A percentile compares a stretch with the other conserved stretches of the same genome.
These are phyloP conservation scores for Ophiostoma populinum DNA, from an alignment of 2,329 filamentous ascomycete species.

Conservation along the genomic window DNA sequence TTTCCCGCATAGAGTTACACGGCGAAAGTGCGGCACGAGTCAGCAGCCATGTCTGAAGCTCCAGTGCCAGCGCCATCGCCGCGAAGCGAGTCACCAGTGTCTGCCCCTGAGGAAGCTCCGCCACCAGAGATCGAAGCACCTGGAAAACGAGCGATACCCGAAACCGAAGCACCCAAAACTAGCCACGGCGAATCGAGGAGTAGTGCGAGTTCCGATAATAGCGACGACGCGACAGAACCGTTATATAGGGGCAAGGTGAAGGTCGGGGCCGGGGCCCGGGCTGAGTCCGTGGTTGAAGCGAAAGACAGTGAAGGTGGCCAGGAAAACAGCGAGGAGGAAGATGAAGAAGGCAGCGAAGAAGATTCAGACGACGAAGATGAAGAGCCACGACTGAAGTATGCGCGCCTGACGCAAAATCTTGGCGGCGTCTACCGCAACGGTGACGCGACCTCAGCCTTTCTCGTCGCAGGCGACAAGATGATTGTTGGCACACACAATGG, in stretches of 20 bases:
- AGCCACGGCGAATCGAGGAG: no score
- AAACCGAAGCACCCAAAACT: no score
- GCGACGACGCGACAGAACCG: no score
- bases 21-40: slow-evolving; percentile 7
- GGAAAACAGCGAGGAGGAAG: slow-evolving; percentile 29
- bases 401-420: slow-evolving; percentile 65
- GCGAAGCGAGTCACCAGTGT: background rate
- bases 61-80: background rate
- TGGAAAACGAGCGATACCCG: no score
- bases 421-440: slow-evolving; percentile 77
- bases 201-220: no score
- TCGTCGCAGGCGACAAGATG: slow-evolving; percentile 94
- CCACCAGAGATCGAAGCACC: background rate
- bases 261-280: background rate
- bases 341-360: slow-evolving; percentile 48
- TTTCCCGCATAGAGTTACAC: no score
- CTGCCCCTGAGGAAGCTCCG: no score
- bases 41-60: slow-evolving; percentile 10
- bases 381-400: slow-evolving; percentile 87
- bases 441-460: slow-evolving; percentile 81
- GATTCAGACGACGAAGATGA: slow-evolving; percentile 82
- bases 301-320: slow-evolving; percentile 15
- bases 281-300: slow-evolving; percentile 13
- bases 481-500: slow-evolving; percentile 91
- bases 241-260: no score